phyloP scores from a whole-genome alignment of 2,329 filamentous ascomycete species.

The Stemphylium vesicarium region DNA sequence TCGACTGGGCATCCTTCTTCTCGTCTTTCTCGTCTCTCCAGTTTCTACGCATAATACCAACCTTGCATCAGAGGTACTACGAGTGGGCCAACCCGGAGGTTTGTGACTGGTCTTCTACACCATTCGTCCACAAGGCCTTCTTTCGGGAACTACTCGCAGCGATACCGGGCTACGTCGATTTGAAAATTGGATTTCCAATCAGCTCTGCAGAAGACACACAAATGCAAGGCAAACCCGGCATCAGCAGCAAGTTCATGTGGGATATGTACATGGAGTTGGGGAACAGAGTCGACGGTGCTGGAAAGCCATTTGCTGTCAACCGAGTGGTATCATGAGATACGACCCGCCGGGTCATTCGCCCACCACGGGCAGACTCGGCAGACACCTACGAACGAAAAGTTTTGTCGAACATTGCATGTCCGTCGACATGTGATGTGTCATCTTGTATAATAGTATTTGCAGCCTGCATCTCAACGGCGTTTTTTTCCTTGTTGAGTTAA shows the following conservation, averaged over 20 bases:
- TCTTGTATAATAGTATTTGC: no score
- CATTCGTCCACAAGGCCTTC: conserved; percentile 40
- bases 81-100: conserved; percentile 39
- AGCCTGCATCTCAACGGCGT: no score
- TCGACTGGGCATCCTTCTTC: conserved; percentile 40
- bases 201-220: conserved; percentile 18
- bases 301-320: background rate
- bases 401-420: no score
- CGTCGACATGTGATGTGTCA: no score
- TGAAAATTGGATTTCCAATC: conserved; percentile 26
- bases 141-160: conserved; percentile 34
- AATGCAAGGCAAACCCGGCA: conserved; percentile 18
- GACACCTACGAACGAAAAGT: no score
- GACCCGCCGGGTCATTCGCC: no score
- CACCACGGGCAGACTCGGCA: no score
- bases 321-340: background rate
- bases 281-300: background rate
- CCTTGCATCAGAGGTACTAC: conserved; percentile 36
- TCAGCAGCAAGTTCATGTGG: conserved; percentile 20
- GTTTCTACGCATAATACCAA: conserved; percentile 34
- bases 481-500: no score
- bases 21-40: conserved; percentile 26
- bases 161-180: conserved; percentile 24
- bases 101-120: conserved; percentile 25
- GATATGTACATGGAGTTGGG: conserved; percentile 34